Evolutionary conservation across 805 yeast species (phyloP), one percentile per base, ranked within the genome.

Genomic region (Starmerella etchellsii): DNA sequence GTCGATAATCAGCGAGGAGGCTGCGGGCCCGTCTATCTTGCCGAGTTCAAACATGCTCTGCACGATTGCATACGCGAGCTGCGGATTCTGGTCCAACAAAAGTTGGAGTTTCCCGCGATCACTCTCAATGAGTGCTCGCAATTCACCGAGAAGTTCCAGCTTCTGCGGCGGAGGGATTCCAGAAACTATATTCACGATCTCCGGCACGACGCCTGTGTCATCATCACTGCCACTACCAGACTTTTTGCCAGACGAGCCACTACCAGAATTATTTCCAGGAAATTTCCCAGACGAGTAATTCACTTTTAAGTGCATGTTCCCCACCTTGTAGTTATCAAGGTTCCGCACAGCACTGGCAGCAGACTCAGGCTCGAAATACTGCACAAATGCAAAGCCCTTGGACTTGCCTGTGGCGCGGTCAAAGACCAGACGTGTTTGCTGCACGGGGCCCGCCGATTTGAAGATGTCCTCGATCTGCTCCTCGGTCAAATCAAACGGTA

Each of bases 401-500:
- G 95, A 82, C 54, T 76, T 78, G 2, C 96, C 96, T 0, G 95
- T 85, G 40, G 76, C 77, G 33, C 81, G 78, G 58, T 88, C 96
- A 57, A 87, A 83, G 58, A 83, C 69, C 54, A 88, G 69, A 56
- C 78, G 77, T 44, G 83, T 64, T 41, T 72, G 74, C 21, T 72
- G 70, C 2, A 88, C 88, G 0, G 96, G 95, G 1, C 96, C 97
- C 2, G 83, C 91, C 2, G 93, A 76, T 42, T 70, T 67, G 46
- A 94, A 93, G 13, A 88, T 73, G 48, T 82, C 94, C 50, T 73
- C 61, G n/a, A 88, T 78, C 58, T 87, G 96, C 52, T 84, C 94
- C 57, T 88, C 97, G 0, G 95, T 81, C 55, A 81, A 84, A 54
- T 88, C 96, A 56, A 77, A 84, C 1, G 97, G 97, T 29, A 88